A percentile compares a stretch with the other conserved stretches of the same genome.
phyloP scores from a whole-genome alignment of 2,329 filamentous ascomycete species.

The Clonostachys sp. region DNA sequence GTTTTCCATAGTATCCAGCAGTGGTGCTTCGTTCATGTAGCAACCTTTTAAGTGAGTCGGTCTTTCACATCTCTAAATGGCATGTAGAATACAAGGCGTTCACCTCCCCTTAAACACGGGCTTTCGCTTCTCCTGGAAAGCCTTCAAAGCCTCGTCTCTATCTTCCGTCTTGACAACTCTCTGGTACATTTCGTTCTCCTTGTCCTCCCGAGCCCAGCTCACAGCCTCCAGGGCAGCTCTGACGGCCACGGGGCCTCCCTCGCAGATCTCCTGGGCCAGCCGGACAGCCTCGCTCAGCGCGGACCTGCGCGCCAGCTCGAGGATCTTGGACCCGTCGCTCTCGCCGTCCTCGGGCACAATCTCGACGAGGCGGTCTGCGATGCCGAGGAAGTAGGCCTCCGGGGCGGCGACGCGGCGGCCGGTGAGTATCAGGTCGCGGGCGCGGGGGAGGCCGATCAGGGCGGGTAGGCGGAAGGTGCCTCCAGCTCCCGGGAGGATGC shows the following conservation, averaged over 20 bases:
- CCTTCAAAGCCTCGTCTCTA: conserved; percentile 78
- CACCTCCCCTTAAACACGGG: conserved; percentile 52
- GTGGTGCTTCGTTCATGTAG: too few relatives aligned
- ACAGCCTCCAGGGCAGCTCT: conserved; percentile 78
- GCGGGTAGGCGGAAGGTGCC: conserved; percentile 84
- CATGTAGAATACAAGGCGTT: conserved; percentile 3
- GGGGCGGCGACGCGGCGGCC: conserved; percentile 77
- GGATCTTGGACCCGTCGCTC: conserved; percentile 33
- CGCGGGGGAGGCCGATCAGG: conserved; percentile 74
- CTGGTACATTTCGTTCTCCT: conserved; percentile 86
- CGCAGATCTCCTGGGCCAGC: conserved; percentile 80
- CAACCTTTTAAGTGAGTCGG: too few relatives aligned
- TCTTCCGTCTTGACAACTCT: conserved; percentile 81
- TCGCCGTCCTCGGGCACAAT: conserved; percentile 55
- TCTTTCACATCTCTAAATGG: too few relatives aligned
- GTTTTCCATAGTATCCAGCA: too few relatives aligned
- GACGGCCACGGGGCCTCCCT: conserved; percentile 82
- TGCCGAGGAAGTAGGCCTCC: conserved; percentile 87
- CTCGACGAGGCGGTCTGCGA: conserved; percentile 88
- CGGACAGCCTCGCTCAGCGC: conserved; percentile 73
- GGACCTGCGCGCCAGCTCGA: conserved; percentile 56
- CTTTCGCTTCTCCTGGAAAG: conserved; percentile 67
- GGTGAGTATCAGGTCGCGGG: conserved; percentile 87
- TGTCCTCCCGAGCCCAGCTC: conserved; percentile 63
- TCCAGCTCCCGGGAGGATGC: conserved; percentile 91